phyloP scores from a whole-genome alignment of 164 flowering plant genomes.

The Liriodendron chinense region DNA sequence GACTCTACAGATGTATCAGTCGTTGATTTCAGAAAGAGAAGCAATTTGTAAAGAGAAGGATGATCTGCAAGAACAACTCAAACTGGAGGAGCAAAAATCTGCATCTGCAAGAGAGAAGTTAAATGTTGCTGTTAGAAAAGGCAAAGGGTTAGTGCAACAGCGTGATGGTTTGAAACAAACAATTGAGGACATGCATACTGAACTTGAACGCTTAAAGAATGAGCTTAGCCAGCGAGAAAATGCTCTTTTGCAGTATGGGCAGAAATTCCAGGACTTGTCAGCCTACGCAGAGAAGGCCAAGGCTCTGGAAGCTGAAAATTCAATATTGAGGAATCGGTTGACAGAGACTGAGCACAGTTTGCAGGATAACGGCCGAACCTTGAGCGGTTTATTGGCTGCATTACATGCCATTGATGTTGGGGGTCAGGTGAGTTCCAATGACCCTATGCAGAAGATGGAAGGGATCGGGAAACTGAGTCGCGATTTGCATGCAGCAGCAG shows the following conservation, averaged over 20 bases:
- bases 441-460: conserved; percentile 63
- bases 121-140: conserved; percentile 94
- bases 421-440: conserved; percentile 24
- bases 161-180: conserved; percentile 79
- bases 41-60: conserved; percentile 33
- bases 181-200: conserved; percentile 60
- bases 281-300: conserved; percentile 40
- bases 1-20: conserved; percentile 41
- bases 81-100: conserved; percentile 86
- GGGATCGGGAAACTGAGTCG: conserved; percentile 35
- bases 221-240: conserved; percentile 41
- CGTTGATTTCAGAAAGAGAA: conserved; percentile 51
- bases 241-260: conserved; percentile 47
- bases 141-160: conserved; percentile 90
- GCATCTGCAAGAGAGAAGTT: conserved; percentile 81
- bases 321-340: conserved; percentile 44
- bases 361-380: conserved; percentile 42
- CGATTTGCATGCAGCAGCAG: conserved; percentile 45
- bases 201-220: conserved; percentile 50
- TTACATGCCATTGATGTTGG: conserved; percentile 48
- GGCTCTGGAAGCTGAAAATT: conserved; percentile 51
- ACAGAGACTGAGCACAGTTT: conserved; percentile 48
- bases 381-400: conserved; percentile 42
- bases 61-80: conserved; percentile 57
- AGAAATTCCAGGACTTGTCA: conserved; percentile 47